These are phyloP conservation scores for Ehretia macrophylla DNA, from an alignment of 257 asterid species.

Conservation along the genomic window DNA sequence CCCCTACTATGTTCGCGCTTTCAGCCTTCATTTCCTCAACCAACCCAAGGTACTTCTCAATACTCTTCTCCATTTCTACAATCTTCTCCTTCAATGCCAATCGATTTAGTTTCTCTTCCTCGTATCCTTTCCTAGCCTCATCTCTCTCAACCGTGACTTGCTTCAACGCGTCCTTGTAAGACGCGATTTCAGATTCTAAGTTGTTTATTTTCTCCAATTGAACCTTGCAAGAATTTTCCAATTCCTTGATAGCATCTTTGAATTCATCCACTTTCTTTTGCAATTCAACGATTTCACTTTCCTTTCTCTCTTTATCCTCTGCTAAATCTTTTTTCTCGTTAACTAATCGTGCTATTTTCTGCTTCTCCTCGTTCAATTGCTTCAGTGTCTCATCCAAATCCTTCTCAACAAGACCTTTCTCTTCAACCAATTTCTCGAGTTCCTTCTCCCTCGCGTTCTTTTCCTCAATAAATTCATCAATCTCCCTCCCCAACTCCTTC, in stretches of 20 bases:
- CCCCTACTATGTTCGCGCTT: constrained; percentile 21
- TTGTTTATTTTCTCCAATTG: constrained; percentile 27
- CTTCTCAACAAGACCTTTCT: constrained; percentile 39
- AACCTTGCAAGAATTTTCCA: constrained; percentile 29
- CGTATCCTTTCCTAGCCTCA: constrained; percentile 22
- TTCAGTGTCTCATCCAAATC: constrained; percentile 32
- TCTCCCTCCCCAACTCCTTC: constrained; percentile 41
- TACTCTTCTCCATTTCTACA: constrained; percentile 37
- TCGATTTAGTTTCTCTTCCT: constrained; percentile 36
- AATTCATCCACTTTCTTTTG: constrained; percentile 37
- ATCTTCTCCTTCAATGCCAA: constrained; percentile 32
- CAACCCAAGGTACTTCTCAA: constrained; percentile 21
- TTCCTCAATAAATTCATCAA: constrained; percentile 39
- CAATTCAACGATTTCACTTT: constrained; percentile 38
- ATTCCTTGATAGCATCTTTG: constrained; percentile 22
- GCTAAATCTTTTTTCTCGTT: constrained; percentile 36
- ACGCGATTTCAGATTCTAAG: constrained; percentile 43
- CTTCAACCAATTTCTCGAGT: constrained; percentile 36
- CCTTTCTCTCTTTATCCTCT: constrained; percentile 37
- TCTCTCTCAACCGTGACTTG: constrained; percentile 39
- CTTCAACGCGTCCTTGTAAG: constrained; percentile 28
- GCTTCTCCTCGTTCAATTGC: constrained; percentile 31
- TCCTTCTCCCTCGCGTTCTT: constrained; percentile 34
- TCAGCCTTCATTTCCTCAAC: constrained; percentile 38
- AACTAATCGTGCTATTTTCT: constrained; percentile 26